A percentile compares a stretch with the other conserved stretches of the same genome.
Evolutionary conservation across 78 protist genomes (phyloP).

Genomic region (Reticulomyxa filosa): DNA sequence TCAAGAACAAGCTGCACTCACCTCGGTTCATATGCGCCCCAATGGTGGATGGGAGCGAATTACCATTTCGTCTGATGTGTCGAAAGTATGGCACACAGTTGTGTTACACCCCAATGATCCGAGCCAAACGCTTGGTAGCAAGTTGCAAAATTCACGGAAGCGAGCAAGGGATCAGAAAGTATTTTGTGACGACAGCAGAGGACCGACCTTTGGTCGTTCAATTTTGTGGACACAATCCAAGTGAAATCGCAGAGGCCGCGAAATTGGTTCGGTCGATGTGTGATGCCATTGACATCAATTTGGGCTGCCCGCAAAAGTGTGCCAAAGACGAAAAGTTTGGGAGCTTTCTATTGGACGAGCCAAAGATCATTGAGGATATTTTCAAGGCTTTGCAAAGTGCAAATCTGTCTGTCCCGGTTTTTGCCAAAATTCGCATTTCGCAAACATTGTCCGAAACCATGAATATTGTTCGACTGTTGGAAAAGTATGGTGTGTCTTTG

Average conservation of each 20-base stretch:
- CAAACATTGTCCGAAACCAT: no score
- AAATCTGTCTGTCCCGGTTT: no score
- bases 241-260: slow-evolving; percentile 1
- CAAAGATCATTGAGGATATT: no score
- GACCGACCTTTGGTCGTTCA: background rate
- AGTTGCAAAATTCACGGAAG: no score
- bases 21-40: slow-evolving; percentile 22
- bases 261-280: background rate
- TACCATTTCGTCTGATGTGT: slow-evolving; percentile 22
- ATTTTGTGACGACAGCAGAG: background rate
- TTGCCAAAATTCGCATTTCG: no score
- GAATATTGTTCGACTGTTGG: no score
- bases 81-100: slow-evolving; percentile 5
- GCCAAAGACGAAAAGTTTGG: no score
- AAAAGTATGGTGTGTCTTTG: no score
- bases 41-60: slow-evolving; percentile 34
- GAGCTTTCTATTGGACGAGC: no score
- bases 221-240: slow-evolving; percentile 10
- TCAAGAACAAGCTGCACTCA: background rate
- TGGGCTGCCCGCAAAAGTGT: slow-evolving; percentile 22
- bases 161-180: no score
- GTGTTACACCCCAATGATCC: slow-evolving; percentile 18
- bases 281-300: slow-evolving; percentile 18
- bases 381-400: no score
- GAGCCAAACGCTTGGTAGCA: background rate